Base-by-base conservation (phyloP, 768 basidiomycete species). In the Calocera cornea region DNA sequence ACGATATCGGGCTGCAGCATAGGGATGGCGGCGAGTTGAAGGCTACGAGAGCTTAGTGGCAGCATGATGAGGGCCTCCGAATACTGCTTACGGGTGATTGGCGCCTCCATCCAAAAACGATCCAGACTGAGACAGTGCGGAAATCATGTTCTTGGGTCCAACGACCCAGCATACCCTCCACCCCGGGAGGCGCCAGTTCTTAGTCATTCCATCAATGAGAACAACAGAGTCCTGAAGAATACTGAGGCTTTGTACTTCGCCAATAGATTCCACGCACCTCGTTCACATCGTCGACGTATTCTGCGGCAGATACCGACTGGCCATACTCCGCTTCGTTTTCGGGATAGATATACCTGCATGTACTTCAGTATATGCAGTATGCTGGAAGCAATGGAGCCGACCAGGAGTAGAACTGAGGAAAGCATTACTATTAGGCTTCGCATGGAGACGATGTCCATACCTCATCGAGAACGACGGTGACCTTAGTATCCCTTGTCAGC, bases 21-120 rank as follows among this genome's bases (percentile, higher is more conserved):
- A 2, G 89, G 84, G 68, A 97, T 80, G 0, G 95, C 93, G 14
- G 93, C 94, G 50, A 92, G 82, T 75, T 97, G 95, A 72, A 95
- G 80, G 10, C 87, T 91, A 68, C 24, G 17, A 34, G 38, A 33
- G 64, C 70, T 41, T 64, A 31, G 65, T 31, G 67, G 41, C 17
- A 29, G 65, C 8, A n/a, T 27, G 24, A 2, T 36, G 47, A 14
- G 19, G 29, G 27, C 11, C 40, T n/a, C n/a, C 41, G 60, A 64
- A 31, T 47, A 49, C 44, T 7, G 77, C 88, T 74, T 76, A 92
- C 87, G 92, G 90, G 75, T 95, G 93, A 73, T 92, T 93, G 2
- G 92, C 92, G 67, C 95, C 95, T 19, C 95, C 95, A 72, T 97
- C 95, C 67, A 97, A 79, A 85, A 93, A 97, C 10, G 90, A 92